A percentile compares a stretch with the other conserved stretches of the same genome.
phyloP scores from a whole-genome alignment of 2,329 filamentous ascomycete genomes.

The Blastomyces percursus region DNA sequence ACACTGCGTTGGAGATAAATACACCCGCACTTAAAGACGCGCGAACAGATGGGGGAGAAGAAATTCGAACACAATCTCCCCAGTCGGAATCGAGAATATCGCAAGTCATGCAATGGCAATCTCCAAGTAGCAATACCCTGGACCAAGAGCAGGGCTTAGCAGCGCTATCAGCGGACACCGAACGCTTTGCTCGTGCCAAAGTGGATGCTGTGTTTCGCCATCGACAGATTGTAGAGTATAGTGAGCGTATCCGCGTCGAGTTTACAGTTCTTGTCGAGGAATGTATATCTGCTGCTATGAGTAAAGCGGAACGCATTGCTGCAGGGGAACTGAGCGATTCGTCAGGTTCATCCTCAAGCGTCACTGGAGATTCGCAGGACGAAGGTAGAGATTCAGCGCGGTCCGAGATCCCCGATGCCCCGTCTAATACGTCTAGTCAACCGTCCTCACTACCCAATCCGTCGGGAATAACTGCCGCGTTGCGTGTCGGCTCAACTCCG shows the following conservation, averaged over 20 bases:
- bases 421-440: background rate
- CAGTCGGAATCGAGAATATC: conserved; percentile 91
- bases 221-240: conserved; percentile 86
- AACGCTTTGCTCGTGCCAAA: conserved; percentile 71
- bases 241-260: conserved; percentile 87
- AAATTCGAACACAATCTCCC: conserved; percentile 85
- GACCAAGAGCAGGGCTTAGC: conserved; percentile 90
- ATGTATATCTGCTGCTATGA: conserved; percentile 84
- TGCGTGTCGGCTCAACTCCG: conserved; percentile 45
- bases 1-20: conserved; percentile 90
- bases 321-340: conserved; percentile 77
- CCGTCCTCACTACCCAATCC: background rate
- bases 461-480: conserved; percentile 1
- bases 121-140: conserved; percentile 76
- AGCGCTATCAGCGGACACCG: conserved; percentile 79
- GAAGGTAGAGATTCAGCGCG: conserved; percentile 39
- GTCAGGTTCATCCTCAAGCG: conserved; percentile 36
- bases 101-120: conserved; percentile 94
- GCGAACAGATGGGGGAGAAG: conserved; percentile 51
- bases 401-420: background rate
- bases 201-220: conserved; percentile 89
- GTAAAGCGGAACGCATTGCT: conserved; percentile 78
- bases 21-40: conserved; percentile 86
- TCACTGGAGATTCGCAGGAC: conserved; percentile 34
- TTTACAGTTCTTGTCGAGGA: conserved; percentile 89